These are phyloP conservation scores for Phytopythium montanum DNA, from an alignment of 352 stramenopile genomes.

Conservation along the genomic window DNA sequence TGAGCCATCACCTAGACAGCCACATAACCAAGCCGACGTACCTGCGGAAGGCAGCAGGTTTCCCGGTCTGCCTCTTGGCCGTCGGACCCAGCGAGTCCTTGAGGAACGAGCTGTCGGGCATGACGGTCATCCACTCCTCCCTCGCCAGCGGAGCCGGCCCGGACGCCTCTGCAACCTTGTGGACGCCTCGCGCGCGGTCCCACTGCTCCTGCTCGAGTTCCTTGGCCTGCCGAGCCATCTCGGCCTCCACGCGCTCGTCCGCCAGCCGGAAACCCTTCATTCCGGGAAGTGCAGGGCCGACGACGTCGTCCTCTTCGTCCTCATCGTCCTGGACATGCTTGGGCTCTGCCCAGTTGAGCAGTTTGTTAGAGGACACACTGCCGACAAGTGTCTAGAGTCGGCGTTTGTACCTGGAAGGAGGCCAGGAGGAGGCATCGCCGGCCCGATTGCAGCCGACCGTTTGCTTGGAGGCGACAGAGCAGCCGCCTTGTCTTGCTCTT, in stretches of 20 bases:
- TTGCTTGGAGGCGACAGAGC: background rate
- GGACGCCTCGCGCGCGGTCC: constrained; percentile 33
- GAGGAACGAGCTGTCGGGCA: constrained; percentile 72
- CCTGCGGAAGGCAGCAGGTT: constrained; percentile 59
- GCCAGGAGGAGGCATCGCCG: constrained; percentile 27
- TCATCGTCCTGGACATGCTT: constrained; percentile 29
- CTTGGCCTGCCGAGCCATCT: constrained; percentile 60
- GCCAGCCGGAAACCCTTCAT: constrained; percentile 74
- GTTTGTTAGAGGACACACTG: background rate
- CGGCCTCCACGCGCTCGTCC: constrained; percentile 62
- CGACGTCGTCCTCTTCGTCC: constrained; percentile 44
- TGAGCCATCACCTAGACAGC: background rate
- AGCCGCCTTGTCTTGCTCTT: background rate
- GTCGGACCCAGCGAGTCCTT: constrained; percentile 65
- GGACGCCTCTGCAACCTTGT: background rate
- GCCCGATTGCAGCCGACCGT: constrained; percentile 46
- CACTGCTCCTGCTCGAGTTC: constrained; percentile 67
- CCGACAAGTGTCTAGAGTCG: background rate
- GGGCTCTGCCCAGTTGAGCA: background rate
- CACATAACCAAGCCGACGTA: constrained; percentile 10
- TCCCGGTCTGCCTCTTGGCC: constrained; percentile 40
- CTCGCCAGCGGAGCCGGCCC: constrained; percentile 23
- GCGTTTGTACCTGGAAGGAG: background rate
- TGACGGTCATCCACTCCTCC: constrained; percentile 86
- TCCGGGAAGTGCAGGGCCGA: constrained; percentile 70